These are phyloP conservation scores for barley (Hordeum vulgare) DNA, from an alignment of 176 grass and related monocot genomes.

Conservation along the genomic window DNA sequence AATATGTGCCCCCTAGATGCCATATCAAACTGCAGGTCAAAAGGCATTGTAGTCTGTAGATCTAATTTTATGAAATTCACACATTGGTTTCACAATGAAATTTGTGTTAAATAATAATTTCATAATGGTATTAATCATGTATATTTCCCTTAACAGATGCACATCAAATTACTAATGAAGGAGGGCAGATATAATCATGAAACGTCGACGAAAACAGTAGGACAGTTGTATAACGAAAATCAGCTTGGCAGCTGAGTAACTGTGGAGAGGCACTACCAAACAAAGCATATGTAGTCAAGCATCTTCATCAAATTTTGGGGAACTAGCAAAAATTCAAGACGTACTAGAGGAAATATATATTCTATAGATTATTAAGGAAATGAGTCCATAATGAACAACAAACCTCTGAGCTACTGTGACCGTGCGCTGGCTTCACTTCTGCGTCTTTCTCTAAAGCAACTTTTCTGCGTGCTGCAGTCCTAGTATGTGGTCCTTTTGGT, in stretches of 20 bases:
- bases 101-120: neutral
- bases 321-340: neutral
- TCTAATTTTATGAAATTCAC: neutral
- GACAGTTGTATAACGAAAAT: neutral
- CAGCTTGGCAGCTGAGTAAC: neutral
- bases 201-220: neutral
- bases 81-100: neutral
- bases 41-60: neutral
- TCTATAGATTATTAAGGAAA: neutral
- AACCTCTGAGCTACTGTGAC: conserved; percentile 72
- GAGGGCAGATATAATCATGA: neutral
- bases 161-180: neutral
- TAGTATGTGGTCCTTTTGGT: conserved; percentile 53
- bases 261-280: neutral
- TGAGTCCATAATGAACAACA: conserved; percentile 2
- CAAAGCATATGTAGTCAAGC: neutral
- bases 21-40: neutral
- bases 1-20: neutral
- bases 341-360: neutral
- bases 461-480: conserved; percentile 54
- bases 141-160: neutral
- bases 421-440: conserved; percentile 50
- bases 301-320: neutral
- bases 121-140: neutral
- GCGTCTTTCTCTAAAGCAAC: conserved; percentile 55